Conservation (phyloP, 306 rosid genomes). For the Echinosophora koreensis region DNA sequence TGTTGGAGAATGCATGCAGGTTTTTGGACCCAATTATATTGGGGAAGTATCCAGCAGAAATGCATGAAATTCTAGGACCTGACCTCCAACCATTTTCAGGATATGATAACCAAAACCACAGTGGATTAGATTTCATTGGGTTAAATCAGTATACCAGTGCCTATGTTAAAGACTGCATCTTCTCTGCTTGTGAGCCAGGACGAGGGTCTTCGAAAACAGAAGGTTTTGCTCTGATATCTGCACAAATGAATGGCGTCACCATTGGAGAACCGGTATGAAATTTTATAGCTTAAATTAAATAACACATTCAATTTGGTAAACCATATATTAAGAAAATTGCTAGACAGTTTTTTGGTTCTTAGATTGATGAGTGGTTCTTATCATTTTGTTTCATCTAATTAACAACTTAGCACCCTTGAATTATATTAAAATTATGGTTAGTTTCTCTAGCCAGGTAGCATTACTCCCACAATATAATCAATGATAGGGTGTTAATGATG, state of each 20-base stretch:
- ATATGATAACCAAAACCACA: slow-evolving; percentile 44
- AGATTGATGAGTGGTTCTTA: too few relatives aligned
- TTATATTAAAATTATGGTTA: too few relatives aligned
- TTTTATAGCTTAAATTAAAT: not conserved
- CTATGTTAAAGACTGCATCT: slow-evolving; percentile 69
- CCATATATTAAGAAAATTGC: not conserved
- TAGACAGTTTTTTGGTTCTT: too few relatives aligned
- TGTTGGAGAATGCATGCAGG: slow-evolving; percentile 57
- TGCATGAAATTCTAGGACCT: slow-evolving; percentile 66
- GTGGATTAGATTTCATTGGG: slow-evolving; percentile 75
- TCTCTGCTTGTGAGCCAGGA: slow-evolving; percentile 63
- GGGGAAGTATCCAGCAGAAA: slow-evolving; percentile 69
- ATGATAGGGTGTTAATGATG: slow-evolving; percentile 37
- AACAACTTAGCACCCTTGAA: too few relatives aligned
- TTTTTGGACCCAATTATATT: slow-evolving; percentile 69
- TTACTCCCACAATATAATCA: not conserved
- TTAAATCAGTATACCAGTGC: slow-evolving; percentile 71
- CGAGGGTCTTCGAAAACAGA: slow-evolving; percentile 63
- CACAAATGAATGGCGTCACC: slow-evolving; percentile 51
- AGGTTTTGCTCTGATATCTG: slow-evolving; percentile 51
- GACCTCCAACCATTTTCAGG: slow-evolving; percentile 59
- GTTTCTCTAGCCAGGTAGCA: too few relatives aligned
- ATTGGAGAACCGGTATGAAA: slow-evolving; percentile 63
- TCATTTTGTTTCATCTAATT: too few relatives aligned
- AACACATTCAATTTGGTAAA: not conserved